A percentile compares a stretch with the other conserved stretches of the same genome.
Conservation (phyloP, 192 early-diverging fungal species). For the Linnemannia hyalina region DNA sequence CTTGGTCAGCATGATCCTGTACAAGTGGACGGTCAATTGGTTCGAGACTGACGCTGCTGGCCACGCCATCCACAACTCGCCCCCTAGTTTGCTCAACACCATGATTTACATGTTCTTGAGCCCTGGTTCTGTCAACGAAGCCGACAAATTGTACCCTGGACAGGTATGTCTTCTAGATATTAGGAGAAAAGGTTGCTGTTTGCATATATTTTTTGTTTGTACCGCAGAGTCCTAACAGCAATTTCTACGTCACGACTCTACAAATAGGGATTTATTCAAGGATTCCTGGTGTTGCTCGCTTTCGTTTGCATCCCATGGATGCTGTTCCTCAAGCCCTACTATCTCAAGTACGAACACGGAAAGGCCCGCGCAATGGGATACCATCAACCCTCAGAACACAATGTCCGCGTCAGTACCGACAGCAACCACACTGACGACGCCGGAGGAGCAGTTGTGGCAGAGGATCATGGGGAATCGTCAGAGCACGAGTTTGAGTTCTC, state of each 20-base stretch:
- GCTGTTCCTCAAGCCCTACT: constrained; percentile 92
- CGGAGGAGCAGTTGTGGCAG: constrained; percentile 70
- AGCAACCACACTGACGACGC: constrained; percentile 47
- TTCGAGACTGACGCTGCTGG: constrained; percentile 75
- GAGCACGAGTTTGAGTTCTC: constrained; percentile 90
- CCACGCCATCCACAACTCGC: constrained; percentile 74
- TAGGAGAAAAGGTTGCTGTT: too few relatives aligned
- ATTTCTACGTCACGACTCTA: not conserved
- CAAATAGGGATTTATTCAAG: constrained; percentile 75
- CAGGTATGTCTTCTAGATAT: constrained; percentile 58
- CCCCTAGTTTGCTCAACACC: constrained; percentile 96
- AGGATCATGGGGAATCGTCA: constrained; percentile 56
- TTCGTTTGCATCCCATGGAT: constrained; percentile 97
- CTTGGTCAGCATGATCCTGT: constrained; percentile 88
- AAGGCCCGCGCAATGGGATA: constrained; percentile 81
- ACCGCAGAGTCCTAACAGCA: not conserved
- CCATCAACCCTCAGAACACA: constrained; percentile 65
- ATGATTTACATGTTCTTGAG: constrained; percentile 99
- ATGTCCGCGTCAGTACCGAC: constrained; percentile 56
- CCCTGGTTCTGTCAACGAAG: constrained; percentile 83
- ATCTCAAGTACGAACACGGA: constrained; percentile 84
- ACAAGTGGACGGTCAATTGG: constrained; percentile 98
- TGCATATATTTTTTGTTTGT: too few relatives aligned
- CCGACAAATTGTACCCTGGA: constrained; percentile 84
- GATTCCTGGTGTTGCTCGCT: constrained; percentile 83